phyloP scores from a whole-genome alignment of 75 land plant species.

The Ceratopteris richardii region DNA sequence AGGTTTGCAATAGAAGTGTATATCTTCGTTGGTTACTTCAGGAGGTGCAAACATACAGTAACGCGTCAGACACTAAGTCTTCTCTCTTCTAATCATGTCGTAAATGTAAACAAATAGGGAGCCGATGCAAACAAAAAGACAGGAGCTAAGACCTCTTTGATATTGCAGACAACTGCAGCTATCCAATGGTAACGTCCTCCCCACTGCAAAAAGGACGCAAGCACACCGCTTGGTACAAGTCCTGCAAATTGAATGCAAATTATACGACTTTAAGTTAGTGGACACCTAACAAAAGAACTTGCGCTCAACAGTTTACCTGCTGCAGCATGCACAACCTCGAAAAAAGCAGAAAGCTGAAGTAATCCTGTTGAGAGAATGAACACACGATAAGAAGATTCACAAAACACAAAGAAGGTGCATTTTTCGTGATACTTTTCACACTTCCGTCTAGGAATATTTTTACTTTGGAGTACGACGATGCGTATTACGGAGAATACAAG shows the following conservation, averaged over 20 bases:
- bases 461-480: background rate
- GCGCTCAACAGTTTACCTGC: constrained; percentile 22
- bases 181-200: constrained; percentile 71
- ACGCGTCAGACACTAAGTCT: too few relatives aligned
- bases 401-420: background rate
- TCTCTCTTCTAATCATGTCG: too few relatives aligned
- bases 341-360: constrained; percentile 44
- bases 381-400: background rate
- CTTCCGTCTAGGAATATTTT: background rate
- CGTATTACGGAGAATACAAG: background rate
- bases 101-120: too few relatives aligned
- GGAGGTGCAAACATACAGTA: too few relatives aligned
- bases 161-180: constrained; percentile 42
- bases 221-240: constrained; percentile 51
- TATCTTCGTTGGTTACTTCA: too few relatives aligned
- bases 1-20: too few relatives aligned
- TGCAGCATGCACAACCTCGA: constrained; percentile 71
- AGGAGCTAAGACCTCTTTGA: constrained; percentile 54
- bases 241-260: constrained; percentile 27
- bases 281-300: background rate
- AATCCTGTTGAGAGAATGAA: constrained; percentile 27
- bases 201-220: constrained; percentile 69
- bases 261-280: background rate
- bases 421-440: background rate
- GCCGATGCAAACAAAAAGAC: too few relatives aligned